Evolutionary conservation across 2,329 filamentous ascomycete genomes (phyloP).

Genomic region (Thermoascus crustaceus): DNA sequence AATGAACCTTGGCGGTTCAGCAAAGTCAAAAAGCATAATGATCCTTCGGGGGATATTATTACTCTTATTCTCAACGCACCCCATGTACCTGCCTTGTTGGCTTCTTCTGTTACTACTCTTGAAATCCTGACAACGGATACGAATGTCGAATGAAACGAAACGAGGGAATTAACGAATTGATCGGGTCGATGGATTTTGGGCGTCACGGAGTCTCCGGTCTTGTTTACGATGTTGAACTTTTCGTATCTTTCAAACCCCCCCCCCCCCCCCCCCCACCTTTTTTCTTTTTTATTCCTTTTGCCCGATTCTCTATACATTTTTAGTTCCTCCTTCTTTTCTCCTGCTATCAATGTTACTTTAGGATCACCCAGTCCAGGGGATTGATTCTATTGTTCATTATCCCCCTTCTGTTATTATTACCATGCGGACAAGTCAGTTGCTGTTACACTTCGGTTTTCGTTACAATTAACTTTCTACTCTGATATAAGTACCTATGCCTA

Average conservation of each 20-base stretch:
- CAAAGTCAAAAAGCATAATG: background rate
- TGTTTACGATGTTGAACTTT: constrained; percentile 1
- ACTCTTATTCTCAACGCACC: background rate
- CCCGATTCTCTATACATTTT: background rate
- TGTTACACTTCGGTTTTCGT: background rate
- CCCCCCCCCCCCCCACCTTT: constrained; percentile 6
- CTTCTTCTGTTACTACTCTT: background rate
- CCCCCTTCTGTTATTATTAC: constrained; percentile 13
- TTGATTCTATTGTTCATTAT: constrained; percentile 10
- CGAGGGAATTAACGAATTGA: no score
- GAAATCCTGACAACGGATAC: background rate
- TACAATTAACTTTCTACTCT: no score
- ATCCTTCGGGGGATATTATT: no score
- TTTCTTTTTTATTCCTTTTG: constrained; percentile 9
- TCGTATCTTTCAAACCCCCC: background rate
- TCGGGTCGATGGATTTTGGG: constrained; percentile 2
- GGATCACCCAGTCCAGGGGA: no score
- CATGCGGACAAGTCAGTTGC: background rate
- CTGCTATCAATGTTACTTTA: no score
- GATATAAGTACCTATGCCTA: no score
- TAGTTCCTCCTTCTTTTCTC: constrained; percentile 1
- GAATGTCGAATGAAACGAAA: no score
- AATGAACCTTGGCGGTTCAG: constrained; percentile 17
- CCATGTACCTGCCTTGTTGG: background rate
- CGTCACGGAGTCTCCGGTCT: background rate